Evolutionary conservation across 441 rosid species (phyloP).

Genomic region (Bocquillonia castaneifolia): DNA sequence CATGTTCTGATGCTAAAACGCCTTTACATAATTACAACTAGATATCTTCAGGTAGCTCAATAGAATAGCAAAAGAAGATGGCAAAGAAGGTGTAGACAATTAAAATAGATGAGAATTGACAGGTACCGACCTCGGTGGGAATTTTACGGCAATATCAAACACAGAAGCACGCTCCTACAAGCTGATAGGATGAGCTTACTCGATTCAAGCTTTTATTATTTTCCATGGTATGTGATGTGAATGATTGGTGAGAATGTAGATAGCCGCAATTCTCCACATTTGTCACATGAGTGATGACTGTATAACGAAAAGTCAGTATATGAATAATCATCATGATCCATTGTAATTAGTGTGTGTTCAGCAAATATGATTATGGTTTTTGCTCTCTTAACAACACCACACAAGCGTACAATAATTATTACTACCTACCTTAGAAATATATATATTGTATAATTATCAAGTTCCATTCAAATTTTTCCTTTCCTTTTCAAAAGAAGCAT

Average conservation of each 20-base stretch:
- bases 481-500: background rate
- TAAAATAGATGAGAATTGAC: background rate
- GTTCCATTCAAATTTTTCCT: background rate
- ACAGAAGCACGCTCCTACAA: background rate
- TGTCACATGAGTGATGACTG: background rate
- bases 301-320: background rate
- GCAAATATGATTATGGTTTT: background rate
- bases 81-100: background rate
- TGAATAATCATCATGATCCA: background rate
- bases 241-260: slow-evolving; percentile 2
- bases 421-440: background rate
- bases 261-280: slow-evolving; percentile 16
- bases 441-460: background rate
- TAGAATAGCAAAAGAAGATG: background rate
- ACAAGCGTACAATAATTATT: slow-evolving; percentile 6
- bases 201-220: background rate
- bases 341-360: background rate
- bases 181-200: background rate
- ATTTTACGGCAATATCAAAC: background rate
- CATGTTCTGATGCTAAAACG: no score
- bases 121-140: background rate
- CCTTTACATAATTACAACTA: background rate
- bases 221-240: background rate
- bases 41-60: background rate
- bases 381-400: background rate